phyloP scores from a whole-genome alignment of 768 basidiomycete species.

The Hericium rajendrae region DNA sequence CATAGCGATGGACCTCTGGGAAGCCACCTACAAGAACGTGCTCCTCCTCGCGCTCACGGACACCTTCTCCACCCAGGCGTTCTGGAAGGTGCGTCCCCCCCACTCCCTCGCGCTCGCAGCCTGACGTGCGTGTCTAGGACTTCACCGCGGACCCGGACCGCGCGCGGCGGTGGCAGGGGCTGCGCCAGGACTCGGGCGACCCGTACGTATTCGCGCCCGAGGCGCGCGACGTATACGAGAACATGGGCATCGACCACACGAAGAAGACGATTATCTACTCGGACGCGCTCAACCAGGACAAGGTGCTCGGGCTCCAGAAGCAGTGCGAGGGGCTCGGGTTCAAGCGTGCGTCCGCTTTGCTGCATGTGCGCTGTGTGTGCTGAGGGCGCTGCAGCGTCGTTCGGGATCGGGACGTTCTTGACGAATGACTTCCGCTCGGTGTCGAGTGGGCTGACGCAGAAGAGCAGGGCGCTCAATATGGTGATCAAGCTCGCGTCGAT shows the following conservation, averaged over 20 bases:
- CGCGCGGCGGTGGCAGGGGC: slow-evolving; percentile 64
- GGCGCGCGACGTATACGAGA: slow-evolving; percentile 63
- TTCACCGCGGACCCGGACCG: slow-evolving; percentile 45
- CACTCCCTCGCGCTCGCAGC: background rate
- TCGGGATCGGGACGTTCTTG: slow-evolving; percentile 89
- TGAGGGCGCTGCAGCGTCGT: slow-evolving; percentile 45
- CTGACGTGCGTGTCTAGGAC: slow-evolving; percentile 46
- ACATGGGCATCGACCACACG: slow-evolving; percentile 55
- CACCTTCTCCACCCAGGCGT: slow-evolving; percentile 83
- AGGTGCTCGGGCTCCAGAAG: slow-evolving; percentile 56
- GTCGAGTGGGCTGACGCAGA: slow-evolving; percentile 37
- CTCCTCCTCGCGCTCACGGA: slow-evolving; percentile 82
- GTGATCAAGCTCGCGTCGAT: slow-evolving; percentile 87
- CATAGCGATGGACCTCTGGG: slow-evolving; percentile 78
- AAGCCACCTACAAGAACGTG: slow-evolving; percentile 50
- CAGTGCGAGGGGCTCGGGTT: slow-evolving; percentile 72
- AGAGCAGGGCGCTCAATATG: slow-evolving; percentile 83
- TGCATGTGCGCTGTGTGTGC: background rate
- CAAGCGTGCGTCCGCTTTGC: slow-evolving; percentile 29
- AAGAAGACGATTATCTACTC: slow-evolving; percentile 76
- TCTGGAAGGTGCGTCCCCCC: slow-evolving; percentile 55
- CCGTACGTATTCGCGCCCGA: slow-evolving; percentile 71
- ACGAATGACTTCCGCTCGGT: slow-evolving; percentile 74
- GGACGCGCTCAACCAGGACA: slow-evolving; percentile 67
- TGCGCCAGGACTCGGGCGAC: slow-evolving; percentile 93